A percentile compares a stretch with the other conserved stretches of the same genome.
phyloP scores from a whole-genome alignment of 345 rosid genomes.

The Nasturtium officinale region DNA sequence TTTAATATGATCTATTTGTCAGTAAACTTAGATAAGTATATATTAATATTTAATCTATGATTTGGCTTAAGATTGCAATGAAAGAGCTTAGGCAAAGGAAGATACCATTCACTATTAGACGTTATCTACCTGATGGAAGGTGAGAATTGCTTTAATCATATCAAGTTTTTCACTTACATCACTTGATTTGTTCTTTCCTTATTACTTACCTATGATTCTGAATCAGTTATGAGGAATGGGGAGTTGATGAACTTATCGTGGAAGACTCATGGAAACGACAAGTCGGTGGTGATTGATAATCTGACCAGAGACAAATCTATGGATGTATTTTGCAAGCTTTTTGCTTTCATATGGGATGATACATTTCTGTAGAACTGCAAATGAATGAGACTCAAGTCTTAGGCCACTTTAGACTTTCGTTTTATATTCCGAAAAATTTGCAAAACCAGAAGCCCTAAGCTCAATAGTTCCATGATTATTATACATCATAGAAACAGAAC shows the following conservation, averaged over 20 bases:
- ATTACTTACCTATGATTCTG: neutral
- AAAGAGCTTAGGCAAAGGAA: constrained; percentile 77
- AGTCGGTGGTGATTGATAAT: constrained; percentile 69
- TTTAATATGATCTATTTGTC: neutral
- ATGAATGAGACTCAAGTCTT: neutral
- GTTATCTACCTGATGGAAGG: constrained; percentile 88
- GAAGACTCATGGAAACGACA: constrained; percentile 96
- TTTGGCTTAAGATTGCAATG: constrained; percentile 66
- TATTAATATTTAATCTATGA: neutral
- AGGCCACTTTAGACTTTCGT: neutral
- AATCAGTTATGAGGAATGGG: constrained; percentile 77
- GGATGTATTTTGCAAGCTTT: neutral
- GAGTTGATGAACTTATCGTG: constrained; percentile 83
- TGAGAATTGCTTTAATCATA: constrained; percentile 25
- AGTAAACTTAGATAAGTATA: neutral
- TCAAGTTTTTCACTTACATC: neutral
- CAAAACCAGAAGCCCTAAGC: neutral
- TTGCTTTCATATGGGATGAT: constrained; percentile 1
- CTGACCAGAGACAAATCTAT: neutral
- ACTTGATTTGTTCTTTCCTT: neutral
- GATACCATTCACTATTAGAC: constrained; percentile 83
- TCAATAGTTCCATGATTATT: constrained; percentile 18
- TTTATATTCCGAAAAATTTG: neutral
- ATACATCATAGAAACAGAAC: constrained; percentile 35
- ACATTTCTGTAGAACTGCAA: neutral